Base-by-base conservation (phyloP, 257 asterid genomes). In the Phtheirospermum japonicum region DNA sequence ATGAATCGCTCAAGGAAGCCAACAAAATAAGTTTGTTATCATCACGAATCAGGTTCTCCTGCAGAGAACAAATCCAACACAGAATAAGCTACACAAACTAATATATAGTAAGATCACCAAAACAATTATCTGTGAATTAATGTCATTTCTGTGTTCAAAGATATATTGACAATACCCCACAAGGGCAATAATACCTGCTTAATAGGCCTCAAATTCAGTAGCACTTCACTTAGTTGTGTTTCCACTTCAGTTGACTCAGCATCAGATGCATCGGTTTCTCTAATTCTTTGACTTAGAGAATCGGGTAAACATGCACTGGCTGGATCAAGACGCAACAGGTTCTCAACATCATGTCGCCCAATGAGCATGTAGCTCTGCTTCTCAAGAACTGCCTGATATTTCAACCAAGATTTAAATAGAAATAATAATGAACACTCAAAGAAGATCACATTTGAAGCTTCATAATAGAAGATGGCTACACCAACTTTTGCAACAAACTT, bases 331-430 rank as follows among this genome's bases (percentile, higher is more conserved):
- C 76, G 94, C 88, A 93, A 79, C 73, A 89, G 85, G 71, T 89
- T 87, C 69, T 93, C 96, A 58, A 93, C 75, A 40, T 93, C 99
- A 78, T 93, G 88, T 73, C 99, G 85, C 68, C 99, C 99, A 61
- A 93, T 89, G 68, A 93, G 94, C 97, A 89, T 89, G 71, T 89
- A 93, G 79, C 99, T 93, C 81, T 87, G 97, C 85, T 93, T 93
- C 88, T 93, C 99, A 62, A 93, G 96, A 77, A 93, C 99, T 61
- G 99, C 97, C 99, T 93, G 88, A 72, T 77, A 76, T 71, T 61
- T 63, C 67, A 73, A 66, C 57, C 72, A 75, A 26, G 63, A 66
- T 57, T 39, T 30, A 8, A 49, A 64, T 43, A 42, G 62, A 60
- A 31, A 49, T 31, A 60, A 49, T 39, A 50, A 39, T 64, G 17